Percentiles rank a stretch among this genome's conserved stretches.
These are phyloP conservation scores for Zarea fungicola DNA, from an alignment of 2,329 filamentous ascomycete genomes.

Conservation along the genomic window DNA sequence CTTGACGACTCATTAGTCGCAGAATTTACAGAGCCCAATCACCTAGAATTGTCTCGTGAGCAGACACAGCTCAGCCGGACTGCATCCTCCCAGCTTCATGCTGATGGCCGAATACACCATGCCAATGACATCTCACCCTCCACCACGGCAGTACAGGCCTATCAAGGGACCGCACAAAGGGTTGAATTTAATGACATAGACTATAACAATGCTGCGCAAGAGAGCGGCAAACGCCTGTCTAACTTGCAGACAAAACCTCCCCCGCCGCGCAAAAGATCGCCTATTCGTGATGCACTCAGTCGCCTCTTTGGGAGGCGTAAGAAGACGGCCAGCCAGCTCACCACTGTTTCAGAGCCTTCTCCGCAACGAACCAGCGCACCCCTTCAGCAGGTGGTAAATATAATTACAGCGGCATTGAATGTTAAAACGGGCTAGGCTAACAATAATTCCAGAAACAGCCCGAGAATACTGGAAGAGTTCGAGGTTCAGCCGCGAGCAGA, in stretches of 20 bases:
- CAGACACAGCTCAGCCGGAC: not conserved
- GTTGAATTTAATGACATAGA: not conserved
- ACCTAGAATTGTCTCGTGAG: not conserved
- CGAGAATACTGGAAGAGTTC: not conserved
- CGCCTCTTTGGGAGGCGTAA: slow-evolving; percentile 55
- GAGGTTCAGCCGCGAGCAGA: slow-evolving; percentile 34
- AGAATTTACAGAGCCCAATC: slow-evolving; percentile 42
- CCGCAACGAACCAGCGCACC: slow-evolving; percentile 5
- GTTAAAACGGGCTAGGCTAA: not conserved
- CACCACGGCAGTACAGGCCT: not conserved
- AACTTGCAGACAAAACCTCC: slow-evolving; percentile 11
- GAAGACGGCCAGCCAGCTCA: slow-evolving; percentile 33
- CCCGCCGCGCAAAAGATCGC: slow-evolving; percentile 53
- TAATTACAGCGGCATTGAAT: not conserved
- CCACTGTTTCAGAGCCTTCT: not conserved
- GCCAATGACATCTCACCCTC: not conserved
- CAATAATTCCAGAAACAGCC: not conserved
- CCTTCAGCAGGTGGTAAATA: slow-evolving; percentile 13
- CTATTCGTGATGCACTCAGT: slow-evolving; percentile 49
- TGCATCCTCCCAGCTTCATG: not conserved
- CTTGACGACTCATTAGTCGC: slow-evolving; percentile 44
- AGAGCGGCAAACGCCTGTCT: slow-evolving; percentile 40
- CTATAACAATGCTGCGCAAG: not conserved
- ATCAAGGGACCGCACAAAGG: not conserved
- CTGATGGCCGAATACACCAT: not conserved